These are phyloP conservation scores for Scheffersomyces segobiensis DNA, from an alignment of 1,139 yeast genomes.

Conservation along the genomic window DNA sequence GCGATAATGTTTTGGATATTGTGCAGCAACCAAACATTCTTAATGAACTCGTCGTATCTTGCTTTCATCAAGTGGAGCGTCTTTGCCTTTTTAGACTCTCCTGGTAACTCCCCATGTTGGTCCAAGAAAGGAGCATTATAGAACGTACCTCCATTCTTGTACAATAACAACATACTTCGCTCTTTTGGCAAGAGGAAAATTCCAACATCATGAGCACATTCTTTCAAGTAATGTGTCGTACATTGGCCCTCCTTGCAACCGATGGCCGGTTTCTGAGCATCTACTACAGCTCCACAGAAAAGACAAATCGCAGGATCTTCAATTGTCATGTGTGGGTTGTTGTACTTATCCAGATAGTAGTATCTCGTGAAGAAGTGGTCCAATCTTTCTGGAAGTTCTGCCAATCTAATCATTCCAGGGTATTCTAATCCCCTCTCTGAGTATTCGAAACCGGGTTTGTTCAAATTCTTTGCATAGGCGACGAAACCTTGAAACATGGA, in stretches of 20 bases:
- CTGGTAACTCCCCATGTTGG: conserved; percentile 83
- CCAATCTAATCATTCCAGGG: conserved; percentile 64
- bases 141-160: conserved; percentile 78
- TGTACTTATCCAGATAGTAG: conserved; percentile 46
- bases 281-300: conserved; percentile 73
- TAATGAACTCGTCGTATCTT: conserved; percentile 67
- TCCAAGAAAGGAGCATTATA: conserved; percentile 84
- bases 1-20: conserved; percentile 77
- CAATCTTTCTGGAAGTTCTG: conserved; percentile 64
- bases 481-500: conserved; percentile 21
- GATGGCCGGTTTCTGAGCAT: conserved; percentile 59
- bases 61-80: conserved; percentile 66
- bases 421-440: conserved; percentile 44
- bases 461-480: conserved; percentile 9
- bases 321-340: conserved; percentile 41
- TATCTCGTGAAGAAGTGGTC: conserved; percentile 69
- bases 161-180: conserved; percentile 64
- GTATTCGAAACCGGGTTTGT: background rate
- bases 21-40: conserved; percentile 76
- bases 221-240: conserved; percentile 60
- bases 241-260: conserved; percentile 65
- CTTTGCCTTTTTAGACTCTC: conserved; percentile 69
- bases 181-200: conserved; percentile 78
- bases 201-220: conserved; percentile 73
- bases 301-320: conserved; percentile 87